These are phyloP conservation scores for Magnusiomyces sp. DNA, from an alignment of 1,139 yeast species.

Conservation along the genomic window DNA sequence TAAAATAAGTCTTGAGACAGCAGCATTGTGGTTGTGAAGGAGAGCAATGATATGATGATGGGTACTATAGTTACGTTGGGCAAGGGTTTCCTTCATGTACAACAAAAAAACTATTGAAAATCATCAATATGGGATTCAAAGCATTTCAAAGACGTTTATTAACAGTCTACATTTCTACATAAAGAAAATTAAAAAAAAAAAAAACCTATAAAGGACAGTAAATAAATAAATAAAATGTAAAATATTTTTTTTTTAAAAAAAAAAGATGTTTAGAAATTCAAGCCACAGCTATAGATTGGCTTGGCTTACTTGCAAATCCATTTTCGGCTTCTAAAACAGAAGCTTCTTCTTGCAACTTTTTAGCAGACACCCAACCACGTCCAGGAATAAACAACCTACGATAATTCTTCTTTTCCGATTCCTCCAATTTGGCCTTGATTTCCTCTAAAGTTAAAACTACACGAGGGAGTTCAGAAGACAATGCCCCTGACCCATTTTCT, in stretches of 20 bases:
- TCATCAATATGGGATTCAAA: not conserved
- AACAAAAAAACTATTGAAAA: not conserved
- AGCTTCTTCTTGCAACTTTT: conserved; percentile 31
- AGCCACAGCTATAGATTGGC: too few species aligned
- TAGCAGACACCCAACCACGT: conserved; percentile 45
- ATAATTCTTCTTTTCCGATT: conserved; percentile 29
- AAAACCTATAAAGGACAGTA: not conserved
- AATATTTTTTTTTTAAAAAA: not conserved
- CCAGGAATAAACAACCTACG: conserved; percentile 45
- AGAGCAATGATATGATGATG: not conserved
- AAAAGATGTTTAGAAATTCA: too few species aligned
- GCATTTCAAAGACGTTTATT: not conserved
- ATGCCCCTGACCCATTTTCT: not conserved
- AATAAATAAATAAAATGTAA: not conserved
- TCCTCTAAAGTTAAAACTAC: conserved; percentile 15
- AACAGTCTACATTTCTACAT: not conserved
- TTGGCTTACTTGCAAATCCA: too few species aligned
- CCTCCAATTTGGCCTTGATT: conserved; percentile 19
- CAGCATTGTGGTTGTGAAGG: not conserved
- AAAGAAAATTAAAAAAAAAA: not conserved
- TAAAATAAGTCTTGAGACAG: too few species aligned
- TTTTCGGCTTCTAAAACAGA: conserved; percentile 3
- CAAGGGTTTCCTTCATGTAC: not conserved
- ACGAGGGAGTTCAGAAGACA: conserved; percentile 7
- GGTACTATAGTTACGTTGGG: not conserved